Conservation (phyloP, 202 grass and related monocot species). For the Carex arenaria region DNA sequence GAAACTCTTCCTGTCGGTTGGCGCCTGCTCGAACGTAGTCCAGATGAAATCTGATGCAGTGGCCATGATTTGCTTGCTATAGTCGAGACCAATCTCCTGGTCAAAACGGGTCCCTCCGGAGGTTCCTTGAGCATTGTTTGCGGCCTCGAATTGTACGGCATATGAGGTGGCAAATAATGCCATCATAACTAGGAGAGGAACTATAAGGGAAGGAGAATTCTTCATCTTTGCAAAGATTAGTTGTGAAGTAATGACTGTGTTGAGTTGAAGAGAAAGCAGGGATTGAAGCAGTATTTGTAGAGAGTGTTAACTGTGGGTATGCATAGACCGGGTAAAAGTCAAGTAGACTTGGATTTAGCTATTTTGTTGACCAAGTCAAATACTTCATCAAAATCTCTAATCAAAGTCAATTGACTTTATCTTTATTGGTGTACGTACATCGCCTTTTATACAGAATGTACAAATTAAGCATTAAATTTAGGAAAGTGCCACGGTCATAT, state of each 20-base stretch:
- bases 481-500: too few relatives aligned
- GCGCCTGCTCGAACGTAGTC: constrained; percentile 44
- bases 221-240: not conserved
- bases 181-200: not conserved
- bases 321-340: not conserved
- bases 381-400: not conserved
- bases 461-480: too few relatives aligned
- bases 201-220: not conserved
- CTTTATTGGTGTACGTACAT: too few relatives aligned
- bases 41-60: constrained; percentile 63
- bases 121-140: constrained; percentile 55
- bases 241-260: not conserved
- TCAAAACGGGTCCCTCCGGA: constrained; percentile 53
- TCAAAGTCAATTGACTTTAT: not conserved
- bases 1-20: constrained; percentile 35
- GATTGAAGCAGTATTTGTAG: not conserved
- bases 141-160: constrained; percentile 45
- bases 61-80: constrained; percentile 51
- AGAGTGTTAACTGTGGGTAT: not conserved
- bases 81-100: constrained; percentile 42
- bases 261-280: not conserved
- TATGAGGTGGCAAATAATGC: constrained; percentile 10
- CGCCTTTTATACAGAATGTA: too few relatives aligned
- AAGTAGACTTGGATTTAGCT: not conserved
- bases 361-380: not conserved